Conservation (phyloP, 192 early-diverging fungal genomes). For the Paraglomus occultum region DNA sequence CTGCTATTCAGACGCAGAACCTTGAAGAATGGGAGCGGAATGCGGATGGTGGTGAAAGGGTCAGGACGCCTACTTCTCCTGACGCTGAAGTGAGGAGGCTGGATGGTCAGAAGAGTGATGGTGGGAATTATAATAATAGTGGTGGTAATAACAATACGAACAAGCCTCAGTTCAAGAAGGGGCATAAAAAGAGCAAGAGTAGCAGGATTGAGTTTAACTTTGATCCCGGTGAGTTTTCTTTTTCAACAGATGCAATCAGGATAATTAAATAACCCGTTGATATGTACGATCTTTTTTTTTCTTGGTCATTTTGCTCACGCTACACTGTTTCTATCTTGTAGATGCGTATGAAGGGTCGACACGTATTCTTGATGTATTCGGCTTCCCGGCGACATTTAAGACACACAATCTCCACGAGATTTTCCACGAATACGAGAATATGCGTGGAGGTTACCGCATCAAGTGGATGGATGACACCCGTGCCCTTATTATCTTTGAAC, state of each 20-base stretch:
- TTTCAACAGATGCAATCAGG: not conserved
- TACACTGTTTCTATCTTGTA: not conserved
- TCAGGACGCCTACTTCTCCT: not conserved
- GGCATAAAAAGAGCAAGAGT: slow-evolving; percentile 30
- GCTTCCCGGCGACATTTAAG: slow-evolving; percentile 65
- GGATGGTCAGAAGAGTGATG: not conserved
- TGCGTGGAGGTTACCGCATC: slow-evolving; percentile 64
- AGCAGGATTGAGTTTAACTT: slow-evolving; percentile 32
- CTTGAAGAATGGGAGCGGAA: slow-evolving; percentile 24
- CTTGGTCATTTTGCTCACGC: too few relatives aligned
- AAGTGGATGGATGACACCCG: slow-evolving; percentile 75
- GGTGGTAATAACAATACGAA: slow-evolving; percentile 3
- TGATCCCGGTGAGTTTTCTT: slow-evolving; percentile 27
- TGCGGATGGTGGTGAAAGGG: slow-evolving; percentile 4
- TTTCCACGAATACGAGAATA: slow-evolving; percentile 57
- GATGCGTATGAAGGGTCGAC: slow-evolving; percentile 41
- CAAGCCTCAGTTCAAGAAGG: slow-evolving; percentile 19
- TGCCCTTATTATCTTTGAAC: slow-evolving; percentile 66
- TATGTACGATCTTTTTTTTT: too few relatives aligned
- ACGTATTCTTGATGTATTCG: slow-evolving; percentile 52
- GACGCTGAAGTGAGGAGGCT: not conserved
- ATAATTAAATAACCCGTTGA: too few relatives aligned
- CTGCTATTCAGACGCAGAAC: not conserved
- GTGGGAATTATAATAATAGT: not conserved
- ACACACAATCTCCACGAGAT: slow-evolving; percentile 68